Base-by-base conservation (phyloP, 768 basidiomycete species). In the Psilocybe tampanensis region DNA sequence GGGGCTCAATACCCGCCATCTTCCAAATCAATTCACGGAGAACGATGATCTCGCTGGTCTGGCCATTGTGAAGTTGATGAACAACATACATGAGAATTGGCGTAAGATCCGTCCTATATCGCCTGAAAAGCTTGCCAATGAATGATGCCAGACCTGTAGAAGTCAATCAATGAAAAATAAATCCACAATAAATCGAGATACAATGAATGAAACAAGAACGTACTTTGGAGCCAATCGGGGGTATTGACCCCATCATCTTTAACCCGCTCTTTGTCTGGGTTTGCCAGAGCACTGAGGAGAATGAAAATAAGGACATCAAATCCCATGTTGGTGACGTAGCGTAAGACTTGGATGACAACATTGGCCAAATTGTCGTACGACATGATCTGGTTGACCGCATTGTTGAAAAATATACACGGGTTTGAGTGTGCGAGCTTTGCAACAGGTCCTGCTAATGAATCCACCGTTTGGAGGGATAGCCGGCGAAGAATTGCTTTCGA, bases 81-180 rank as follows among this genome's bases (percentile, higher is more conserved):
- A 92, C 90, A 61, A 98, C 84, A 65, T 96, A 98, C 70, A 86
- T 90, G 54, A 99, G 72, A 49, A 98, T 78, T 0, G 92, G 89
- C 0, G 87, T 86, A 49, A 95, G 76, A 68, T 94, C 92, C 53
- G 93, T 88, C 58, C 82, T 83, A 72, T 94, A 95, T 47, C 92
- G 84, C 45, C 92, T 78, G 76, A 93, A 97, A 43, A 98, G 80
- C 83, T 93, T 90, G 41, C 94, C 95, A 1, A 90, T 92, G 69
- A 98, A 98, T 2, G 92, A 89, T 0, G 97, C 90, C 24, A 98
- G 84, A 71, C 92, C 95, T 95, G n/a, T n/a, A n/a, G n/a, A n/a
- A n/a, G n/a, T n/a, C n/a, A 29, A 29, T 9, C 29, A 29, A 29
- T 45, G 9, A 17, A 36, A 54, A 45, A 36, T 33, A 8, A 24